Percentiles rank a stretch among this genome's conserved stretches.
These are phyloP conservation scores for Beta corolliflora DNA, from an alignment of 179 eudicot genomes.

Conservation along the genomic window DNA sequence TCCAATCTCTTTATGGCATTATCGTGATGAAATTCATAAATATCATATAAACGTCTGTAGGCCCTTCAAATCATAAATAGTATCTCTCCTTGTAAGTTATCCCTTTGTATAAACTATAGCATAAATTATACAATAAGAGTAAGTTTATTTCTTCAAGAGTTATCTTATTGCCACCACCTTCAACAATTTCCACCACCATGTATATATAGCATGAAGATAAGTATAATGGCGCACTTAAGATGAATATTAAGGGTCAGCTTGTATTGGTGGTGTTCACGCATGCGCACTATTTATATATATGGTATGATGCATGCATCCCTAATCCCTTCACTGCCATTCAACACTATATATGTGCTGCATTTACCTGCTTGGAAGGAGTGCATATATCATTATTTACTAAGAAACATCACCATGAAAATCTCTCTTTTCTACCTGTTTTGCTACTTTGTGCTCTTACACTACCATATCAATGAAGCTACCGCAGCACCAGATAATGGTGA, in stretches of 20 bases:
- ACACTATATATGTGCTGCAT: slow-evolving; percentile 14
- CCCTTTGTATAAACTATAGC: not conserved
- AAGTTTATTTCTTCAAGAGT: not conserved
- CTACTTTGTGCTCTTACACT: slow-evolving; percentile 6
- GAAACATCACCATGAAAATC: not conserved
- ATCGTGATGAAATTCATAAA: too few relatives aligned
- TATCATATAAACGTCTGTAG: too few relatives aligned
- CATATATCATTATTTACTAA: not conserved
- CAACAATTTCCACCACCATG: not conserved
- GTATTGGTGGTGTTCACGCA: slow-evolving; percentile 16
- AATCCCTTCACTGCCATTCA: not conserved
- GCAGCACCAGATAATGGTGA: slow-evolving; percentile 7
- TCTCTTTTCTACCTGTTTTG: not conserved
- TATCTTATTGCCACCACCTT: not conserved
- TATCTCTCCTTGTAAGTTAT: too few relatives aligned
- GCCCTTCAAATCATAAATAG: too few relatives aligned
- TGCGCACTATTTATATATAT: not conserved
- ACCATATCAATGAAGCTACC: slow-evolving; percentile 13
- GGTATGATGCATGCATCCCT: not conserved
- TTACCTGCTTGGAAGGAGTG: not conserved
- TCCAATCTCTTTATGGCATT: too few relatives aligned
- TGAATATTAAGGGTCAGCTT: not conserved
- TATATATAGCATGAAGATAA: not conserved
- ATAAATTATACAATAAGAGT: not conserved
- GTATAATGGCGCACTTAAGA: slow-evolving; percentile 20